These are phyloP conservation scores for Colletotrichum musae DNA, from an alignment of 2,329 filamentous ascomycete genomes.

Conservation along the genomic window DNA sequence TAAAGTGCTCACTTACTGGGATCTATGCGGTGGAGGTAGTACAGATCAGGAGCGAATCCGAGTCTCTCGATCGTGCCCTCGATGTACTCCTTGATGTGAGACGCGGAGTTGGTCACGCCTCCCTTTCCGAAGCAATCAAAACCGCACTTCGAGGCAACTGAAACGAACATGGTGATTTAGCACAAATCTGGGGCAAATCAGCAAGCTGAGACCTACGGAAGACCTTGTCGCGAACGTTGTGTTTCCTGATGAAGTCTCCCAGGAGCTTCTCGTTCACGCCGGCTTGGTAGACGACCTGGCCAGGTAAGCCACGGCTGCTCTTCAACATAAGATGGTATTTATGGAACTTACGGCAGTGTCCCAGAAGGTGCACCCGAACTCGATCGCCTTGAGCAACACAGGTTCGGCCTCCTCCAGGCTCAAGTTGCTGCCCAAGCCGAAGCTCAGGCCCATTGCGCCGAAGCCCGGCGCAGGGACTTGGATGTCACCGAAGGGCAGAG, in stretches of 20 bases:
- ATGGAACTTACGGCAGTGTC: constrained; percentile 58
- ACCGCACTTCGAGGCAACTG: constrained; percentile 64
- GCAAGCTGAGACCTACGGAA: constrained; percentile 51
- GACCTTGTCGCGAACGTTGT: constrained; percentile 64
- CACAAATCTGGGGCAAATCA: too few species aligned
- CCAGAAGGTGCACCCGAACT: constrained; percentile 62
- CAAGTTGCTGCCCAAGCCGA: constrained; percentile 58
- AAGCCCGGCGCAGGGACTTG: constrained; percentile 61
- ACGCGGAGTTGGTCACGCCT: constrained; percentile 58
- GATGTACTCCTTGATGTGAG: constrained; percentile 63
- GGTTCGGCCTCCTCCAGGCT: constrained; percentile 62
- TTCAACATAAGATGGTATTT: not conserved
- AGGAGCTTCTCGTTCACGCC: constrained; percentile 65
- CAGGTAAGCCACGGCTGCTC: not conserved
- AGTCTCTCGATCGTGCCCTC: constrained; percentile 64
- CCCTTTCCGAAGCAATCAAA: constrained; percentile 52
- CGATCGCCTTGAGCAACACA: constrained; percentile 63
- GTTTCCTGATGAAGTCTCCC: constrained; percentile 65
- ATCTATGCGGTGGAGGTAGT: constrained; percentile 61
- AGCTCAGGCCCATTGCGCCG: constrained; percentile 65
- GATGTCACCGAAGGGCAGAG: constrained; percentile 55
- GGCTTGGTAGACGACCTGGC: constrained; percentile 59
- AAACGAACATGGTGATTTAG: too few species aligned
- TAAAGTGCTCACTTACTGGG: constrained; percentile 51
- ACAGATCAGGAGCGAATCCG: constrained; percentile 62